These are phyloP conservation scores for grape (Vitis vinifera) DNA, from an alignment of 164 flowering plant genomes.

Conservation along the genomic window ASM3070453v1 NC_081820.1:4197001-4197500, in stretches of 20 bases:
- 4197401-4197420: not conserved
- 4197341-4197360: not conserved
- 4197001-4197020: too few species aligned
- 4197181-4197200: constrained; percentile 99
- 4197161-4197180: constrained; percentile 95
- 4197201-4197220: constrained; percentile 98
- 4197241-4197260: constrained; percentile 8
- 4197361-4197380: not conserved
- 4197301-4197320: too few species aligned
- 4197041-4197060: too few species aligned
- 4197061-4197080: too few species aligned
- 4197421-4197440: not conserved
- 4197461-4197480: constrained; percentile 93
- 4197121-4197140: too few species aligned
- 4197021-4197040: too few species aligned
- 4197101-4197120: too few species aligned
- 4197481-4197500: constrained; percentile 68
- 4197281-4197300: too few species aligned
- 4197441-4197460: constrained; percentile 89
- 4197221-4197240: constrained; percentile 99
- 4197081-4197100: too few species aligned
- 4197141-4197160: constrained; percentile 11
- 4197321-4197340: not conserved
- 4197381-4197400: not conserved
- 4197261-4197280: too few species aligned